Evolutionary conservation across 306 rosid species (phyloP).

Genomic region (Elaeagnus macrophylla): DNA sequence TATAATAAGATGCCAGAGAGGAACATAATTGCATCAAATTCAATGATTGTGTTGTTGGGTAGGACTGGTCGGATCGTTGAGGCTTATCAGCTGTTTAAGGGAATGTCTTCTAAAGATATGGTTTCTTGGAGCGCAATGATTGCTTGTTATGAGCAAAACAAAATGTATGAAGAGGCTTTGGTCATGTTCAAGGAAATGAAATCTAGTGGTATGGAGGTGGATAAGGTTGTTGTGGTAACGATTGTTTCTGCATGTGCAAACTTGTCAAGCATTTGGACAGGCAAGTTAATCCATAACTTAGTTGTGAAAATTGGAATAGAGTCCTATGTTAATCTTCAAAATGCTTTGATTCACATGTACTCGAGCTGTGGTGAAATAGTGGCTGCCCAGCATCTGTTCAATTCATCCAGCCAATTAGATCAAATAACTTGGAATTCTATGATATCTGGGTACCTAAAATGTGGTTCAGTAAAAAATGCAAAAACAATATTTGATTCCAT

Average conservation of each 20-base stretch:
- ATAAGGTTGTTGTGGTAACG: slow-evolving; percentile 69
- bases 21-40: slow-evolving; percentile 56
- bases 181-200: slow-evolving; percentile 45
- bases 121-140: slow-evolving; percentile 75
- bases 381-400: slow-evolving; percentile 46
- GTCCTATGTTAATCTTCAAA: slow-evolving; percentile 57
- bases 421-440: slow-evolving; percentile 80
- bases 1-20: slow-evolving; percentile 46
- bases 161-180: slow-evolving; percentile 49
- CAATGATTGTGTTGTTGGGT: slow-evolving; percentile 60
- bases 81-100: slow-evolving; percentile 42
- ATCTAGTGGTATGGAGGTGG: slow-evolving; percentile 41
- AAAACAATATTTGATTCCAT: slow-evolving; percentile 50
- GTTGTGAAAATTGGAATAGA: slow-evolving; percentile 56
- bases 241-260: slow-evolving; percentile 50
- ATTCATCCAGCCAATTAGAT: slow-evolving; percentile 41
- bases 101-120: slow-evolving; percentile 45
- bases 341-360: slow-evolving; percentile 65
- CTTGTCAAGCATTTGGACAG: slow-evolving; percentile 23
- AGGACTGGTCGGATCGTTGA: slow-evolving; percentile 35
- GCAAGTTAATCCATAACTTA: slow-evolving; percentile 50
- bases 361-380: slow-evolving; percentile 46
- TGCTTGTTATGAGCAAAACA: slow-evolving; percentile 65
- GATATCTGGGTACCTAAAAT: slow-evolving; percentile 69
- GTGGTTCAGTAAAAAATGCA: slow-evolving; percentile 49